phyloP scores from a whole-genome alignment of 2,329 filamentous ascomycete genomes.

The Aspergillus transmontanensis region DNA sequence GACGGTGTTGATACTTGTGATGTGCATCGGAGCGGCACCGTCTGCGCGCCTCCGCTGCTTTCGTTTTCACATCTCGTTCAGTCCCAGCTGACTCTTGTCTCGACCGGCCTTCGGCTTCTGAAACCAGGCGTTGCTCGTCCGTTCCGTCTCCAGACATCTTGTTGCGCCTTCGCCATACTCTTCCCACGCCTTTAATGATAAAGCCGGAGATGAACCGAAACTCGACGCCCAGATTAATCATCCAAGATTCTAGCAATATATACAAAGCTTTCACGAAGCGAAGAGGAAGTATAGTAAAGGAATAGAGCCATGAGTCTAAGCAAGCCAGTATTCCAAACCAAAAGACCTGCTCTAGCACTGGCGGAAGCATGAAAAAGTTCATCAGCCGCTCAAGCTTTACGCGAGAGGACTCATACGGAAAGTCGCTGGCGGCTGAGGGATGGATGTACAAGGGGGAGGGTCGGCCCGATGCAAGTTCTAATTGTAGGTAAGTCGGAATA shows the following conservation, averaged over 20 bases:
- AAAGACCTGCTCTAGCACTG: slow-evolving; percentile 79
- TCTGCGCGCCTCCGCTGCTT: slow-evolving; percentile 24
- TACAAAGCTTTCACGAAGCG: slow-evolving; percentile 80
- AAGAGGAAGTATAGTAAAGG: slow-evolving; percentile 90
- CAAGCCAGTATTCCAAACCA: slow-evolving; percentile 89
- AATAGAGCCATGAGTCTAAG: slow-evolving; percentile 94
- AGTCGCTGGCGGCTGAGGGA: slow-evolving; percentile 57
- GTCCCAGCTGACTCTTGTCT: slow-evolving; percentile 15
- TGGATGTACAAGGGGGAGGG: slow-evolving; percentile 67
- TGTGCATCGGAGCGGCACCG: slow-evolving; percentile 33
- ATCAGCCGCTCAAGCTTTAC: slow-evolving; percentile 89
- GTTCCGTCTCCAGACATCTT: slow-evolving; percentile 18
- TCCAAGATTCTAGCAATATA: slow-evolving; percentile 79
- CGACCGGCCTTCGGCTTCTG: slow-evolving; percentile 24
- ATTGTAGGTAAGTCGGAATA: slow-evolving; percentile 65
- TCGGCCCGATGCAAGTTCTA: slow-evolving; percentile 62
- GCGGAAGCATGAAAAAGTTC: slow-evolving; percentile 83
- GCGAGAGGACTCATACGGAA: slow-evolving; percentile 87
- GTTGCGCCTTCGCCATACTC: slow-evolving; percentile 70
- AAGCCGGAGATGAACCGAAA: slow-evolving; percentile 71
- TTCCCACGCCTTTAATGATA: slow-evolving; percentile 76
- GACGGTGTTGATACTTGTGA: slow-evolving; percentile 58
- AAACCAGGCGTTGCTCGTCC: slow-evolving; percentile 17
- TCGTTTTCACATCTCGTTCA: slow-evolving; percentile 27
- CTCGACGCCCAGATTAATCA: slow-evolving; percentile 71